phyloP scores from a whole-genome alignment of 768 basidiomycete species.

The Boletus subparvulus region DNA sequence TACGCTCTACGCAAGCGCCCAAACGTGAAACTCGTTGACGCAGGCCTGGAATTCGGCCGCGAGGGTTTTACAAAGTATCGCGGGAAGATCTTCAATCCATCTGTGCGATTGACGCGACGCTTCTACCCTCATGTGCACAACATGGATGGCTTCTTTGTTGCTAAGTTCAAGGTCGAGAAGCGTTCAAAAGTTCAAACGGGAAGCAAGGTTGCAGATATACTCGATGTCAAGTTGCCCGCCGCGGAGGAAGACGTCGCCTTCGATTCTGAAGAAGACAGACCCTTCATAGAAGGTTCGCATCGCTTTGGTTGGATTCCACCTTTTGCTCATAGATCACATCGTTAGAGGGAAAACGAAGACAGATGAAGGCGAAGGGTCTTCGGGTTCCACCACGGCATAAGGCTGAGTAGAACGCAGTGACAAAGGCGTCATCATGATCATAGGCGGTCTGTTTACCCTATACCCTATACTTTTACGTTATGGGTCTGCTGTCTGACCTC shows the following conservation, averaged over 20 bases:
- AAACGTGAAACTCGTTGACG: conserved; percentile 87
- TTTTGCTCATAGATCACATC: conserved; percentile 5
- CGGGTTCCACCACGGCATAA: conserved; percentile 58
- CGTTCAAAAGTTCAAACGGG: conserved; percentile 49
- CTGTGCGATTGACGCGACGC: conserved; percentile 76
- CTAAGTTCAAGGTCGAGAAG: conserved; percentile 95
- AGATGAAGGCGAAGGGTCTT: conserved; percentile 74
- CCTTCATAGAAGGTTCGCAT: conserved; percentile 74
- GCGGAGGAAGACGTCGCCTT: conserved; percentile 49
- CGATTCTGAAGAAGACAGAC: conserved; percentile 72
- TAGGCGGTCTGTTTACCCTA: background rate
- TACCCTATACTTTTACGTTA: background rate
- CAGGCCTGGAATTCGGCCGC: conserved; percentile 89
- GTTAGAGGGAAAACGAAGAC: conserved; percentile 69
- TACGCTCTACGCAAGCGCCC: conserved; percentile 95
- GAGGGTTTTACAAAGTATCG: conserved; percentile 89
- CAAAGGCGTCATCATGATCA: conserved; percentile 13
- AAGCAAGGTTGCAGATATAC: conserved; percentile 25
- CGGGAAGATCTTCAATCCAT: conserved; percentile 85
- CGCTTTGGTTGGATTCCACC: background rate
- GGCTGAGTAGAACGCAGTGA: conserved; percentile 22
- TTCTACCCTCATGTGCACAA: conserved; percentile 99
- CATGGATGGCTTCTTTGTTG: conserved; percentile 99
- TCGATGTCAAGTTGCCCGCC: conserved; percentile 26
- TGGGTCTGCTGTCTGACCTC: background rate